Evolutionary conservation across 2,329 filamentous ascomycete species (phyloP).

Genomic region (Cladosporium oxysporum): DNA sequence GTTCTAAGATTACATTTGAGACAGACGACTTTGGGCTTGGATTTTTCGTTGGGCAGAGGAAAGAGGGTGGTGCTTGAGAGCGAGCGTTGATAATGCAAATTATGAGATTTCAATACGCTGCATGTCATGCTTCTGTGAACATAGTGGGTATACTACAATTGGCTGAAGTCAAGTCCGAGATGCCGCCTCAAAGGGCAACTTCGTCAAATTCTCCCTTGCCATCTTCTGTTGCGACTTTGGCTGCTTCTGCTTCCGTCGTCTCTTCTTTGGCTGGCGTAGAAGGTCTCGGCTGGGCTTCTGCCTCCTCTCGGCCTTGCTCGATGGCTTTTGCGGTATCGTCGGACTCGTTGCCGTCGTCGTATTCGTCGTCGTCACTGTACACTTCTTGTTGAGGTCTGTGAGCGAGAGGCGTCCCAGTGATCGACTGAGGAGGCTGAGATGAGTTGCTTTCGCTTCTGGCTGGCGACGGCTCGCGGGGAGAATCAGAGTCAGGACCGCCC

Average conservation of each 20-base stretch:
- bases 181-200: constrained; percentile 24
- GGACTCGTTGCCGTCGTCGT: constrained; percentile 28
- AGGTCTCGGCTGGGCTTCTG: constrained; percentile 17
- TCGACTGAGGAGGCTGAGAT: neutral
- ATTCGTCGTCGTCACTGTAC: constrained; percentile 20
- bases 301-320: constrained; percentile 30
- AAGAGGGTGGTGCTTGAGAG: constrained; percentile 29
- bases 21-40: constrained; percentile 34
- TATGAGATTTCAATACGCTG: neutral
- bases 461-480: constrained; percentile 20
- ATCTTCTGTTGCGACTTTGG: constrained; percentile 21
- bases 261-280: constrained; percentile 23
- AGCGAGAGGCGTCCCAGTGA: constrained; percentile 17
- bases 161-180: neutral
- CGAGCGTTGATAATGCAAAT: neutral
- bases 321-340: constrained; percentile 28
- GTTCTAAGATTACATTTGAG: constrained; percentile 63
- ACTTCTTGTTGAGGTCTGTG: constrained; percentile 20
- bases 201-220: constrained; percentile 34
- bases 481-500: constrained; percentile 21
- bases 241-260: constrained; percentile 21
- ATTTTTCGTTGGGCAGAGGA: constrained; percentile 32
- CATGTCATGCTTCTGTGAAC: neutral
- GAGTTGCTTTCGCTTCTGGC: constrained; percentile 33
- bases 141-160: constrained; percentile 11